Conservation (phyloP, 108 stramenopile genomes). For the Stephanodiscus minutulus region DNA sequence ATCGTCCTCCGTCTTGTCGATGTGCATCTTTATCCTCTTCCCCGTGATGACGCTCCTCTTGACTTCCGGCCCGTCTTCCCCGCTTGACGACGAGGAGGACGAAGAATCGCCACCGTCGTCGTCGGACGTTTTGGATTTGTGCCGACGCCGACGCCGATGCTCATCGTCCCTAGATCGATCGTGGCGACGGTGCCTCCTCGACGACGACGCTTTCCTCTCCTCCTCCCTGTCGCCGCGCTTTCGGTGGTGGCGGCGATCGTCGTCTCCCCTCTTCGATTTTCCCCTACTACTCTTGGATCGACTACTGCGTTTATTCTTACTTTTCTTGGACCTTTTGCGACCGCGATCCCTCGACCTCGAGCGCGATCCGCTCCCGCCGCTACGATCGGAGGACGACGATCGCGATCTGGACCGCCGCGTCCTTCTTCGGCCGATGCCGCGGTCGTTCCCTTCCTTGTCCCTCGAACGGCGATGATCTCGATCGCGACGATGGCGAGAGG, state of each 20-base stretch:
- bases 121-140: slow-evolving; percentile 25
- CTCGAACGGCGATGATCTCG: neutral
- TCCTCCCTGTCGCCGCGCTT: slow-evolving; percentile 9
- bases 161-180: neutral
- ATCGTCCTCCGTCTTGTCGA: slow-evolving; percentile 84
- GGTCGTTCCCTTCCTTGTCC: neutral
- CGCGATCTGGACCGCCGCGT: neutral
- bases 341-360: slow-evolving; percentile 7
- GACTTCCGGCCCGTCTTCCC: slow-evolving; percentile 48
- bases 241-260: slow-evolving; percentile 8
- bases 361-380: neutral
- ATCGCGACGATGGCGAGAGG: neutral
- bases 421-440: neutral
- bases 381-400: neutral
- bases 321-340: neutral
- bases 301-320: neutral
- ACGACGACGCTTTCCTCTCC: slow-evolving; percentile 9
- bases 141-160: neutral
- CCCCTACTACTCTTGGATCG: slow-evolving; percentile 3
- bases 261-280: slow-evolving; percentile 4
- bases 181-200: slow-evolving; percentile 17
- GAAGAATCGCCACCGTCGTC: slow-evolving; percentile 12
- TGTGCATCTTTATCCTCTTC: slow-evolving; percentile 81
- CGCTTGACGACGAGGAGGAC: slow-evolving; percentile 11
- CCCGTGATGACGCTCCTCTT: slow-evolving; percentile 79